phyloP scores from a whole-genome alignment of 139 green algal genomes.

The Chlamydomonas asymmetrica region DNA sequence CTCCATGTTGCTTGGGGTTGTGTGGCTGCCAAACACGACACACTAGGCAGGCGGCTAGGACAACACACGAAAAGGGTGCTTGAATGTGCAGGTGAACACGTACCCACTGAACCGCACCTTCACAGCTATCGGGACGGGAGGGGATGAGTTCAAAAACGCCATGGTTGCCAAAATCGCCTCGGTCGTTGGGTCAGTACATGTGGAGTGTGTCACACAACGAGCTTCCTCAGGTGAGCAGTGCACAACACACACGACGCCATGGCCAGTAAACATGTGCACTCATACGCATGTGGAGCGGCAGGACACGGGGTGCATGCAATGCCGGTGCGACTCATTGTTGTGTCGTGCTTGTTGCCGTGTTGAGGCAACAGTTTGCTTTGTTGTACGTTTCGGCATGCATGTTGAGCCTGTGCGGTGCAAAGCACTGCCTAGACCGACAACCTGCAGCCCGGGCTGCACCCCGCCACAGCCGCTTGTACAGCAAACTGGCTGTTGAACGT shows the following conservation, averaged over 20 bases:
- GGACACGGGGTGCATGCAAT: neutral
- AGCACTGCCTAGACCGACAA: too few relatives aligned
- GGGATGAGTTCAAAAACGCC: constrained; percentile 17
- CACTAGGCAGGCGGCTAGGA: neutral
- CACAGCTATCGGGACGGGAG: constrained; percentile 34
- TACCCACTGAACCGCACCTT: constrained; percentile 37
- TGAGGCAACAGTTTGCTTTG: neutral
- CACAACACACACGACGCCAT: neutral
- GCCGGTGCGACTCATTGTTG: neutral
- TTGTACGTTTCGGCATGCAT: too few relatives aligned
- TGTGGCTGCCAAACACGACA: constrained; percentile 27
- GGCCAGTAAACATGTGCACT: neutral
- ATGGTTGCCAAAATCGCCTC: constrained; percentile 24
- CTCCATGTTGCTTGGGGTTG: neutral
- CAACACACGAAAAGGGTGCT: neutral
- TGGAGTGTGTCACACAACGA: constrained; percentile 23
- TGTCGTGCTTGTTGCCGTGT: neutral
- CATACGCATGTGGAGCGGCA: neutral
- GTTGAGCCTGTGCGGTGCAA: too few relatives aligned
- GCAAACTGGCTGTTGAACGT: too few relatives aligned
- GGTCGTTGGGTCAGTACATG: constrained; percentile 32
- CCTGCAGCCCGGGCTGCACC: too few relatives aligned
- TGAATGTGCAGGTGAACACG: constrained; percentile 26
- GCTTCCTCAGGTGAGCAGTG: neutral
- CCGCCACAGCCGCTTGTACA: too few relatives aligned